Evolutionary conservation across 257 asterid species (phyloP).

Genomic region (Solanum sitiens): DNA sequence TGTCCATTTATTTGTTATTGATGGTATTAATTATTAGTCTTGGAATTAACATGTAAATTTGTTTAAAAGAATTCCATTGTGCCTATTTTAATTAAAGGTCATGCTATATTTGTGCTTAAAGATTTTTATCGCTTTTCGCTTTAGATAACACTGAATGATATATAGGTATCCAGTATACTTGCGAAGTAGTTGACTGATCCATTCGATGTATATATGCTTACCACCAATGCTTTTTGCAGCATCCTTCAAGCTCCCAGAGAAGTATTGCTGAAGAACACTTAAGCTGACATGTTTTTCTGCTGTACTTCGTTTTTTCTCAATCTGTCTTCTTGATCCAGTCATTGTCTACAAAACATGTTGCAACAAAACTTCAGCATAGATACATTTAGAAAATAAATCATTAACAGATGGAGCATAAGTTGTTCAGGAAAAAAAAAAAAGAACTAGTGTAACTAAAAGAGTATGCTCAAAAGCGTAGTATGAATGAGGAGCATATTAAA

Average conservation of each 20-base stretch:
- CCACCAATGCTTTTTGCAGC: conserved; percentile 99
- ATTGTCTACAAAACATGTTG: background rate
- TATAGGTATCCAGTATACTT: background rate
- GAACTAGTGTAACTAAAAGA: background rate
- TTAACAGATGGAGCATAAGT: background rate
- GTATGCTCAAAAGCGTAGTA: background rate
- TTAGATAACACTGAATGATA: background rate
- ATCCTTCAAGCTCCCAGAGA: conserved; percentile 90
- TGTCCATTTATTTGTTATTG: background rate
- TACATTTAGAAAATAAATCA: background rate
- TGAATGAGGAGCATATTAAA: background rate
- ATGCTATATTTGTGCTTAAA: background rate
- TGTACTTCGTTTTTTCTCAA: conserved; percentile 60
- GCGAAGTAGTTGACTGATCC: background rate
- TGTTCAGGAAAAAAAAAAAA: background rate
- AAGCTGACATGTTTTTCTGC: conserved; percentile 84
- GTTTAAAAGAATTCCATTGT: background rate
- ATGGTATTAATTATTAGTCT: background rate
- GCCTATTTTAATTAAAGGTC: background rate
- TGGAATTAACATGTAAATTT: background rate
- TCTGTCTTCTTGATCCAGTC: conserved; percentile 26
- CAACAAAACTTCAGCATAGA: background rate
- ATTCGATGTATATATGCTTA: conserved; percentile 19
- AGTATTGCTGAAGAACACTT: conserved; percentile 72
- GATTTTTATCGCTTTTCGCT: background rate